Evolutionary conservation across 352 stramenopile species (phyloP).

Genomic region (Albugo laibachii): DNA sequence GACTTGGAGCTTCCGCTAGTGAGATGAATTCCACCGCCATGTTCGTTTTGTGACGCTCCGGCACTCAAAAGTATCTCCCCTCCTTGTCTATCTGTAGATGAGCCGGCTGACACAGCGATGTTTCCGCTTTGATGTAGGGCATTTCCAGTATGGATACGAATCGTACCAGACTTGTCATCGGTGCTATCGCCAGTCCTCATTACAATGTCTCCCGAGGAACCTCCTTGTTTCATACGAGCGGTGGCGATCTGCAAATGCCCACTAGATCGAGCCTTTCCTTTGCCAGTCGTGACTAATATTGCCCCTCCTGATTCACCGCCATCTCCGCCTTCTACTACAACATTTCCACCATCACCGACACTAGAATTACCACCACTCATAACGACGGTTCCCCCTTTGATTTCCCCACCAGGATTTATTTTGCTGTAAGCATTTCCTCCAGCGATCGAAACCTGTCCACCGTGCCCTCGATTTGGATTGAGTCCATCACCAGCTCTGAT

Average conservation of each 20-base stretch:
- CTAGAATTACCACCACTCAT: slow-evolving; percentile 41
- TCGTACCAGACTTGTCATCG: slow-evolving; percentile 12
- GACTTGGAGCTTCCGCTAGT: slow-evolving; percentile 17
- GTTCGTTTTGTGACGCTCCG: slow-evolving; percentile 15
- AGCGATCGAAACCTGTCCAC: slow-evolving; percentile 47
- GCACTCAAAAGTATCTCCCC: slow-evolving; percentile 15
- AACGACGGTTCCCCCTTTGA: slow-evolving; percentile 45
- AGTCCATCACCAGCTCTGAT: slow-evolving; percentile 45
- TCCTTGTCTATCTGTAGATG: slow-evolving; percentile 13
- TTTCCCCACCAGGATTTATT: slow-evolving; percentile 48
- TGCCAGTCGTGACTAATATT: slow-evolving; percentile 23
- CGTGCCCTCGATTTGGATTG: slow-evolving; percentile 55
- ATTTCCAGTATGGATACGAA: slow-evolving; percentile 22
- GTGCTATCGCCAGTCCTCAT: slow-evolving; percentile 19
- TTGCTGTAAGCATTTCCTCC: slow-evolving; percentile 46
- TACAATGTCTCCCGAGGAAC: slow-evolving; percentile 16
- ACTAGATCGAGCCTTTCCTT: slow-evolving; percentile 17
- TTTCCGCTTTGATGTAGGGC: slow-evolving; percentile 10
- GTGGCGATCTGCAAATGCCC: slow-evolving; percentile 27
- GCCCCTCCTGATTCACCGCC: slow-evolving; percentile 26
- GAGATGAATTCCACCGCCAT: slow-evolving; percentile 24
- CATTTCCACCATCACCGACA: slow-evolving; percentile 33
- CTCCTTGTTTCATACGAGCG: slow-evolving; percentile 3
- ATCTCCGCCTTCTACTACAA: slow-evolving; percentile 22
- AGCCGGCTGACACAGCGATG: slow-evolving; percentile 15